Percentiles rank a stretch among this genome's conserved stretches.
Evolutionary conservation across 169 alveolate genomes (phyloP).

Genomic region (Eimeria maxima): DNA sequence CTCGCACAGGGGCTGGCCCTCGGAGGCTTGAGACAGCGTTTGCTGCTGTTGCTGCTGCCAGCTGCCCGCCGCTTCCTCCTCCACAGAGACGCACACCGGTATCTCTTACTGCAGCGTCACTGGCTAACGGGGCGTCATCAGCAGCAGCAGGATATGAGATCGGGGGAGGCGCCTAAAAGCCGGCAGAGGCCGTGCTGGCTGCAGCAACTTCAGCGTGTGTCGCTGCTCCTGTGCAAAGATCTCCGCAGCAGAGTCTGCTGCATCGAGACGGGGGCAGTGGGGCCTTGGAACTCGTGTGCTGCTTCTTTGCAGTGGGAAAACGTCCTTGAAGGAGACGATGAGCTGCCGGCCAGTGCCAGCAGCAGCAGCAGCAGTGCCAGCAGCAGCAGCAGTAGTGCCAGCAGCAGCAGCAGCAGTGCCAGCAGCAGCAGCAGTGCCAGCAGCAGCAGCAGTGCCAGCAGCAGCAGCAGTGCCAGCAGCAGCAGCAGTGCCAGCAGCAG

Average conservation of each 20-base stretch:
- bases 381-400: neutral
- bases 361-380: neutral
- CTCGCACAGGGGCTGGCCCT: neutral
- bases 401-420: neutral
- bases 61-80: constrained; percentile 68
- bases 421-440: constrained; percentile 12
- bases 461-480: neutral
- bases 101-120: constrained; percentile 46
- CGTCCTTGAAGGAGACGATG: constrained; percentile 57
- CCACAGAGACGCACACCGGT: constrained; percentile 13
- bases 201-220: constrained; percentile 50
- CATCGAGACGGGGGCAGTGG: constrained; percentile 14
- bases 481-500: no score
- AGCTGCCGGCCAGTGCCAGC: constrained; percentile 7
- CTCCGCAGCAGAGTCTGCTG: constrained; percentile 60
- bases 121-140: constrained; percentile 43
- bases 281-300: constrained; percentile 15
- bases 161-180: neutral
- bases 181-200: constrained; percentile 4
- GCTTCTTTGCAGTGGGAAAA: constrained; percentile 67
- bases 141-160: neutral
- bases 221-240: constrained; percentile 39
- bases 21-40: constrained; percentile 21
- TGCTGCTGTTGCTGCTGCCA: constrained; percentile 64
- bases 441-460: neutral